A percentile compares a stretch with the other conserved stretches of the same genome.
Evolutionary conservation across 495 filamentous ascomycete genomes (phyloP).

Genomic region (Chaetomium tenue): DNA sequence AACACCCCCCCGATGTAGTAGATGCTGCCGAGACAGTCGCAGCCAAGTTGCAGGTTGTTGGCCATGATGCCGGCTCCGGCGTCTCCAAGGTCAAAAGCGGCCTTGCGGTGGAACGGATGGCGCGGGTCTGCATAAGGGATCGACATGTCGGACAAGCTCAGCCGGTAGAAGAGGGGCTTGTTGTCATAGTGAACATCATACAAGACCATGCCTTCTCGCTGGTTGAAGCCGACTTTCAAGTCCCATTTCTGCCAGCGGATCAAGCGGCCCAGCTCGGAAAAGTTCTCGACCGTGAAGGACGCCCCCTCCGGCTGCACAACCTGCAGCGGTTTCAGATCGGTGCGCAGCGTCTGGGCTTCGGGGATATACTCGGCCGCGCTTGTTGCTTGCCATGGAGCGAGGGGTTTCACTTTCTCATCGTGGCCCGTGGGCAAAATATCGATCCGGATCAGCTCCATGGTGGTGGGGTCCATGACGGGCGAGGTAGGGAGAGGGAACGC

Average conservation of each 20-base stretch:
- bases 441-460: slow-evolving; percentile 61
- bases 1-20: slow-evolving; percentile 67
- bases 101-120: slow-evolving; percentile 70
- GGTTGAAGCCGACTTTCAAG: slow-evolving; percentile 72
- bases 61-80: slow-evolving; percentile 71
- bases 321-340: slow-evolving; percentile 71
- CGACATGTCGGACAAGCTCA: slow-evolving; percentile 72
- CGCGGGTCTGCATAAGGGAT: slow-evolving; percentile 75
- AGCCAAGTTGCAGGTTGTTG: slow-evolving; percentile 69
- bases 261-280: slow-evolving; percentile 38
- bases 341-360: slow-evolving; percentile 62
- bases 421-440: slow-evolving; percentile 60
- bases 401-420: slow-evolving; percentile 56
- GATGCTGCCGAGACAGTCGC: slow-evolving; percentile 72
- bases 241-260: slow-evolving; percentile 71
- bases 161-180: slow-evolving; percentile 63
- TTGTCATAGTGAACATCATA: slow-evolving; percentile 70
- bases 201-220: slow-evolving; percentile 65
- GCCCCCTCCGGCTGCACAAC: slow-evolving; percentile 75
- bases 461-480: slow-evolving; percentile 67
- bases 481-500: slow-evolving; percentile 74
- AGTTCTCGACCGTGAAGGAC: slow-evolving; percentile 59
- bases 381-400: slow-evolving; percentile 54
- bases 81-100: slow-evolving; percentile 77
- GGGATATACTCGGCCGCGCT: slow-evolving; percentile 71